Base-by-base conservation (phyloP, 352 stramenopile genomes). In the Saprolegnia diclina region DNA sequence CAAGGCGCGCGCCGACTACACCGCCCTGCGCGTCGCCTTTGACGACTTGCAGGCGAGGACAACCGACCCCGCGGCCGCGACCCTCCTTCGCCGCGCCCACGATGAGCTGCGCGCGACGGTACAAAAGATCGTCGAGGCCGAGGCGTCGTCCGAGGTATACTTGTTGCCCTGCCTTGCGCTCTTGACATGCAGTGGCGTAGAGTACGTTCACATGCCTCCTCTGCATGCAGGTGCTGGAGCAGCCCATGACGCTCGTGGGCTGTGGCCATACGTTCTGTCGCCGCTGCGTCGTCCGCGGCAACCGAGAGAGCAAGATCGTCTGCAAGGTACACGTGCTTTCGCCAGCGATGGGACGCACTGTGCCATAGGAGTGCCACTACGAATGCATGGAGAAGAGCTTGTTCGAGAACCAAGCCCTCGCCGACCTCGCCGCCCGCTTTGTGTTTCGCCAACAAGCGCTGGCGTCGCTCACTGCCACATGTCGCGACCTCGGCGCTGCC, bases 241-340 rank as follows among this genome's bases (percentile, higher is more conserved):
- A 78, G 29, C 84, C 84, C 9, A 79, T 89, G 77, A 92, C 84
- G 10, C 74, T 92, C 1, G 79, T 79, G 10, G 80, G 79, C 0
- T 92, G 82, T 62, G 84, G 84, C 10, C 84, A 92, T 64, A 92
- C 84, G 42, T 92, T 83, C 57, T 92, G 84, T 56, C 54, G 77
- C 29, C 72, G 70, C 1, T 92, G 84, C 52, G 55, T 92, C 35
- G 24, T 40, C 13, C 52, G 24, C 52, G 24, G 24, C 35, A 16
- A 59, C 13, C 35, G 24, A 16, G 80, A 80, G 1, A 78, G 74
- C 32, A 88, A 68, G 11, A 81, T 91, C 54, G 53, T 40, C 1
- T 91, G 83, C 73, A 88, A 84, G 53, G 72, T 76, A 32, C 14
- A 55, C 45, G 29, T 35, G 2, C 24, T 26, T n/a, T 61, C 14